phyloP scores from a whole-genome alignment of 1,139 yeast genomes.

The Sugiyamaella neomexicana region DNA sequence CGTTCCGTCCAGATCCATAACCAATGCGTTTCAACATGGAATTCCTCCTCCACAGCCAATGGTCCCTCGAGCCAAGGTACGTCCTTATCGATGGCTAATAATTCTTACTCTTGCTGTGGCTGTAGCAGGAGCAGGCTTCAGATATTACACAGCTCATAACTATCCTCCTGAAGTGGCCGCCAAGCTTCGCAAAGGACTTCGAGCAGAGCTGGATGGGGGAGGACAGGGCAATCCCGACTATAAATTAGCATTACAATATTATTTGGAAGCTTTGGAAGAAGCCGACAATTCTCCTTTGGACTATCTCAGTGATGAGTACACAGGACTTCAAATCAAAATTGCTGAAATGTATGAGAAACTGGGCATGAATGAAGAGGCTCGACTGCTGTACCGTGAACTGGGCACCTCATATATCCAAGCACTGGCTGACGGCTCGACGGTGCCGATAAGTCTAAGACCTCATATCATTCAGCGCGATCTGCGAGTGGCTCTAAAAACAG shows the following conservation, averaged over 20 bases:
- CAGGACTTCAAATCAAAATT: conserved; percentile 81
- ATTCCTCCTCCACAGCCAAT: conserved; percentile 11
- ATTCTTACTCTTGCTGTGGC: conserved; percentile 21
- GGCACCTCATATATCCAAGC: conserved; percentile 58
- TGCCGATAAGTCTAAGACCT: conserved; percentile 44
- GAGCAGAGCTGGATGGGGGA: conserved; percentile 74
- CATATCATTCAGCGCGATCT: conserved; percentile 71
- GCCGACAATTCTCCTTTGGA: conserved; percentile 53
- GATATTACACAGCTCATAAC: conserved; percentile 37
- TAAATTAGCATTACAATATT: conserved; percentile 65
- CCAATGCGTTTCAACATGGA: conserved; percentile 14
- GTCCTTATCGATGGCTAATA: conserved; percentile 26
- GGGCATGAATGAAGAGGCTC: conserved; percentile 61
- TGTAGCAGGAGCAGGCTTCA: conserved; percentile 25
- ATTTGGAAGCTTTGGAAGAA: conserved; percentile 54
- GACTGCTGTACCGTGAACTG: conserved; percentile 64
- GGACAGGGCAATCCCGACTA: conserved; percentile 57
- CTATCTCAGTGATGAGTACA: conserved; percentile 64
- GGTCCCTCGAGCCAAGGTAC: conserved; percentile 7
- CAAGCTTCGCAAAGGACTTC: conserved; percentile 67
- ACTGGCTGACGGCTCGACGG: conserved; percentile 46
- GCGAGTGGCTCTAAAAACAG: conserved; percentile 65
- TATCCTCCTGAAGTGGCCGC: conserved; percentile 64
- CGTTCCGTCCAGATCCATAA: conserved; percentile 2
- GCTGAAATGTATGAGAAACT: conserved; percentile 83